Base-by-base conservation (phyloP, 768 basidiomycete species). In the Suillus subalutaceus region DNA sequence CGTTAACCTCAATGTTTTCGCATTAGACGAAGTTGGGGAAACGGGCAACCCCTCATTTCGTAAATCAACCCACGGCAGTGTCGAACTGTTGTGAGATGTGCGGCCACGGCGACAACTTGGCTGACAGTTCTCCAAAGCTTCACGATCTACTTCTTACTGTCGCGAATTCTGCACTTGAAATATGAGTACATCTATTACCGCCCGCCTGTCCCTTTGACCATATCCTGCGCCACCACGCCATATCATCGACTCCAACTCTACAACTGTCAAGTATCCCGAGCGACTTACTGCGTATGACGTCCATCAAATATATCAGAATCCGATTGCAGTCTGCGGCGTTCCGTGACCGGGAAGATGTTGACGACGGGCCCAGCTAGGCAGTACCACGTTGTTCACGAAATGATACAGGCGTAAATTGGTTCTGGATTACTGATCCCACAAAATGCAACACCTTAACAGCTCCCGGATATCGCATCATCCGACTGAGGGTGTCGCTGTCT, bases 41-140 rank as follows among this genome's bases (percentile, higher is more conserved):
- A 55, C 85, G 84, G 61, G 85, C 88, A 23, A 32, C 86, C 87
- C 18, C 72, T 73, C 37, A 83, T 85, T 48, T 87, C 55, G 55
- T 9, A 57, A 57, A 57, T 89, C 73, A 87, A 85, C 72, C 26
- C 78, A 37, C 80, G 83, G 50, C 57, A 62, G 48, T 50, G 2
- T 50, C 23, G 3, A 26, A 15, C 6, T 67, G 46, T 41, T 62
- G 37, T 23, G 46, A 60, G 60, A 60, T 57, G 57, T 68, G 67
- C 44, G 66, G 73, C 15, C 13, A 52, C 23, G 1, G 50, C 23
- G 23, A 26, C 50, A 26, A 26, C 23, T 26, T 15, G 23, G 7
- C 7, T 52, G 15, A 52, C 2, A 7, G 26, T 26, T 52, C 50
- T 26, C 16, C 50, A 13, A 16, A 16, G 23, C 26, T 52, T 52